Conservation (phyloP, 768 basidiomycete genomes). For the Tulasnella sp. region DNA sequence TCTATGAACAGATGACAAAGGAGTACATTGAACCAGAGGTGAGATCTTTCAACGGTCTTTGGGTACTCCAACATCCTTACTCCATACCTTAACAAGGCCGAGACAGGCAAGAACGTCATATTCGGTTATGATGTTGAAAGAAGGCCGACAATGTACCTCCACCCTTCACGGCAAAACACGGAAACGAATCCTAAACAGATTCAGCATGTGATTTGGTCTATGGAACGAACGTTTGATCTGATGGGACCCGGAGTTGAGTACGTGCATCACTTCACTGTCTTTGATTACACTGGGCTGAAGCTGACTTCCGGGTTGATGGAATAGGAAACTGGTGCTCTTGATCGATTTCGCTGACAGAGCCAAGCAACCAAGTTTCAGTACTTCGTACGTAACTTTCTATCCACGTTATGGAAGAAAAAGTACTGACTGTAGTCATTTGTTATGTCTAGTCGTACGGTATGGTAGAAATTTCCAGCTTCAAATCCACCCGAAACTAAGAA, state of each 20-base stretch:
- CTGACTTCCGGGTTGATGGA: too few species aligned
- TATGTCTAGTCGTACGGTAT: constrained; percentile 1
- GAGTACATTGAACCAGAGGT: constrained; percentile 65
- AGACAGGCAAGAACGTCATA: constrained; percentile 70
- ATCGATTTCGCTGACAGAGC: constrained; percentile 65
- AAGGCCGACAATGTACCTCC: constrained; percentile 58
- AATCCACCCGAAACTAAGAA: constrained; percentile 16
- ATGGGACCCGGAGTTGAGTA: constrained; percentile 77
- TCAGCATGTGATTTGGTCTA: constrained; percentile 58
- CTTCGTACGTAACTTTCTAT: constrained; percentile 21
- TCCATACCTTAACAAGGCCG: constrained; percentile 32
- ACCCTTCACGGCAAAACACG: constrained; percentile 64
- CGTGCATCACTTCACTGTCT: too few species aligned
- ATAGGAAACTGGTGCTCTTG: constrained; percentile 58
- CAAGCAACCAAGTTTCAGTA: constrained; percentile 39
- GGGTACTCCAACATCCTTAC: background rate
- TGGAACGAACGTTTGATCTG: constrained; percentile 64
- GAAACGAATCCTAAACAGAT: constrained; percentile 43
- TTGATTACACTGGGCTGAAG: too few species aligned
- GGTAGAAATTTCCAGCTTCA: background rate
- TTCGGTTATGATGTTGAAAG: constrained; percentile 61
- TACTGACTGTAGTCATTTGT: background rate
- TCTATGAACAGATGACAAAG: constrained; percentile 49
- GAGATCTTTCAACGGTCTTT: constrained; percentile 16
- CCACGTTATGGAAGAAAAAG: background rate